These are phyloP conservation scores for Stygiomarasmius scandens DNA, from an alignment of 1,284 basidiomycete species.

Conservation along the genomic window DNA sequence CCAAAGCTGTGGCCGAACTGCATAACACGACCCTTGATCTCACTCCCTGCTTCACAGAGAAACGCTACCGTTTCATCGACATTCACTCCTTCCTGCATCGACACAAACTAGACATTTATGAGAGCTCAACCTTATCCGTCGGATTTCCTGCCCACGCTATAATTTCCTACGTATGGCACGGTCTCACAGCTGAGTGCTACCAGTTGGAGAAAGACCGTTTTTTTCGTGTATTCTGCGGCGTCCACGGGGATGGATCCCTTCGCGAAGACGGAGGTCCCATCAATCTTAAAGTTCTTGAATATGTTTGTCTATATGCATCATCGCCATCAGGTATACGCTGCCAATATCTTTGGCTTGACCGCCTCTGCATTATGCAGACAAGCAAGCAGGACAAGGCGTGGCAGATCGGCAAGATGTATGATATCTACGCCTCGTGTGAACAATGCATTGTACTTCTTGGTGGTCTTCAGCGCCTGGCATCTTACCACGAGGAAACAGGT, in stretches of 20 bases:
- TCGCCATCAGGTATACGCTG: too few species aligned
- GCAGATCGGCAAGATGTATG: constrained; percentile 15
- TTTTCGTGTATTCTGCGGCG: constrained; percentile 3
- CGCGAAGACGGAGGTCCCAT: constrained; percentile 10
- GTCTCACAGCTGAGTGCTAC: not conserved
- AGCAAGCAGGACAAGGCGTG: constrained; percentile 10
- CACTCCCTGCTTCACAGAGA: not conserved
- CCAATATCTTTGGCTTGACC: constrained; percentile 15
- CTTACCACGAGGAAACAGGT: constrained; percentile 2
- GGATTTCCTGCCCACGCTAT: not conserved
- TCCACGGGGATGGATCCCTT: not conserved
- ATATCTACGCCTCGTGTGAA: constrained; percentile 9
- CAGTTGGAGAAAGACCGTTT: not conserved
- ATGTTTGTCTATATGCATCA: not conserved
- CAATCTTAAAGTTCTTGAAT: constrained; percentile 2
- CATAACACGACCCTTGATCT: not conserved
- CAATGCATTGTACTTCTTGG: constrained; percentile 14
- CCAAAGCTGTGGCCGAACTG: too few species aligned
- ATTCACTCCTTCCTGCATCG: not conserved
- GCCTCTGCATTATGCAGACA: constrained; percentile 13
- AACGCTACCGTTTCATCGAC: constrained; percentile 1
- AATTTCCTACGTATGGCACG: constrained; percentile 9
- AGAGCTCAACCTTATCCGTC: not conserved
- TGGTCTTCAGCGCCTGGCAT: constrained; percentile 8
- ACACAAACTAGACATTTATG: not conserved